These are phyloP conservation scores for Medicago truncatula DNA, from an alignment of 306 rosid species.

Conservation along the genomic window MtrunA17r5.0-ANR NC_053049.1:42222501-42223000, in stretches of 20 bases:
- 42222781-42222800: constrained; percentile 6
- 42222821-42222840: constrained; percentile 1
- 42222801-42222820: not conserved
- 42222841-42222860: constrained; percentile 2
- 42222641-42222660: too few species aligned
- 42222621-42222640: too few species aligned
- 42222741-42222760: not conserved
- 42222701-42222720: not conserved
- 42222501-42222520: too few species aligned
- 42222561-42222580: too few species aligned
- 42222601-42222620: too few species aligned
- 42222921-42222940: not conserved
- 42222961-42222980: not conserved
- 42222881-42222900: constrained; percentile 24
- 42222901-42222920: not conserved
- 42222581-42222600: too few species aligned
- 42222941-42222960: not conserved
- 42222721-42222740: not conserved
- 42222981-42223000: constrained; percentile 9
- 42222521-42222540: too few species aligned
- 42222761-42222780: not conserved
- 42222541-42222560: too few species aligned
- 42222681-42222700: too few species aligned
- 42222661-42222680: too few species aligned
- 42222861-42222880: constrained; percentile 19